Evolutionary conservation across 1,284 basidiomycete genomes (phyloP).

Genomic region (Singerocomus inundabilis): DNA sequence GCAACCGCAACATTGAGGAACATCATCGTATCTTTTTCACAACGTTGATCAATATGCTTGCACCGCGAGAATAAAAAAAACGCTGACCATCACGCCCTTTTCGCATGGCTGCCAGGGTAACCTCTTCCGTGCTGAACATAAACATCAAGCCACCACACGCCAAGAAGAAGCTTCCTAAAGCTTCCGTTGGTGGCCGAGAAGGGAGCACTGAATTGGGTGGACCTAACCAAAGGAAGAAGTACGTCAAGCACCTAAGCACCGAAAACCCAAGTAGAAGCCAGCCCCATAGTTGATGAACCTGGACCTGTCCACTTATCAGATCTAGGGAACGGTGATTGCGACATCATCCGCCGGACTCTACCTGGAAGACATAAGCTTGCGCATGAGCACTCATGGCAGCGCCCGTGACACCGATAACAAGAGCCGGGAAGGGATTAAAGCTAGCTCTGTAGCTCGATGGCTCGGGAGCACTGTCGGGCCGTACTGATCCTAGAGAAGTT

Average conservation of each 20-base stretch:
- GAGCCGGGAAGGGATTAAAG: conserved; percentile 94
- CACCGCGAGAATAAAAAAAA: conserved; percentile 10
- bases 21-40: conserved; percentile 73
- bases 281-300: conserved; percentile 92
- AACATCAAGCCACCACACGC: conserved; percentile 89
- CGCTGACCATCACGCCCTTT: conserved; percentile 79
- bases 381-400: conserved; percentile 95
- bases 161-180: conserved; percentile 83
- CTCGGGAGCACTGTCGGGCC: conserved; percentile 45
- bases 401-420: conserved; percentile 92
- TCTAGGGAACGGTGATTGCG: not conserved
- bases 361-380: conserved; percentile 87
- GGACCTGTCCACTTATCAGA: conserved; percentile 48
- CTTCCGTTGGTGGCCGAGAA: conserved; percentile 93
- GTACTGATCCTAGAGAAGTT: conserved; percentile 40
- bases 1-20: conserved; percentile 80
- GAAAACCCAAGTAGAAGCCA: conserved; percentile 83
- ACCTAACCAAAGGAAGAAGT: conserved; percentile 91
- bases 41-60: conserved; percentile 64
- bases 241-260: conserved; percentile 79
- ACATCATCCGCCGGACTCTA: conserved; percentile 21
- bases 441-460: conserved; percentile 75
- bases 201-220: conserved; percentile 78
- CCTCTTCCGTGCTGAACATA: conserved; percentile 89
- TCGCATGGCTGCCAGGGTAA: conserved; percentile 91